phyloP scores from a whole-genome alignment of 768 basidiomycete genomes.

The Agrocybe praecox region DNA sequence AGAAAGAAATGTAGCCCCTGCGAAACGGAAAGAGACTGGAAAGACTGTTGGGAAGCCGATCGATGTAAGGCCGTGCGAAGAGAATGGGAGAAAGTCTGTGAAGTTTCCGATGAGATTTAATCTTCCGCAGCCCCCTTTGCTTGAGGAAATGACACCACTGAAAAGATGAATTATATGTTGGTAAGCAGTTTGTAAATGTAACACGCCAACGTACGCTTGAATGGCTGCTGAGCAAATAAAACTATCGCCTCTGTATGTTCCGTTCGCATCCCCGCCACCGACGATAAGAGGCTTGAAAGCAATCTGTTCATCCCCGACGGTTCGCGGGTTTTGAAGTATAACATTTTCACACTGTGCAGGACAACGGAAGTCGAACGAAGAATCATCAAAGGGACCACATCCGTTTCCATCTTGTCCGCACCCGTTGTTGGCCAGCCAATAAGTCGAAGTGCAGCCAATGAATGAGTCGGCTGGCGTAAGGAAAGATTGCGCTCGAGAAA shows the following conservation, averaged over 20 bases:
- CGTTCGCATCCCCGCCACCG: slow-evolving; percentile 76
- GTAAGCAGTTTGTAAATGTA: slow-evolving; percentile 11
- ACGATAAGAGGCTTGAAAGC: slow-evolving; percentile 77
- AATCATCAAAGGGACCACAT: slow-evolving; percentile 66
- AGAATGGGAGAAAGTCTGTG: slow-evolving; percentile 63
- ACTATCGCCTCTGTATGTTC: slow-evolving; percentile 81
- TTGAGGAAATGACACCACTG: slow-evolving; percentile 67
- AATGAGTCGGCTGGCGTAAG: slow-evolving; percentile 64
- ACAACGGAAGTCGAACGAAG: slow-evolving; percentile 76
- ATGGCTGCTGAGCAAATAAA: slow-evolving; percentile 86
- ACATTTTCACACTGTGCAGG: slow-evolving; percentile 70
- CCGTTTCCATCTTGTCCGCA: slow-evolving; percentile 72
- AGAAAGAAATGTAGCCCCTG: slow-evolving; percentile 41
- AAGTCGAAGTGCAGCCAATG: slow-evolving; percentile 68
- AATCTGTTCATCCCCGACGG: slow-evolving; percentile 67
- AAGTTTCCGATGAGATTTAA: slow-evolving; percentile 73
- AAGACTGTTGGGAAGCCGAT: slow-evolving; percentile 76
- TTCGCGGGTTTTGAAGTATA: slow-evolving; percentile 71
- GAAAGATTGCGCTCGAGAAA: slow-evolving; percentile 73
- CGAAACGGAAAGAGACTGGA: slow-evolving; percentile 66
- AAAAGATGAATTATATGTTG: slow-evolving; percentile 4
- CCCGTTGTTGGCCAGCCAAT: slow-evolving; percentile 67
- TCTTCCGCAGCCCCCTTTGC: slow-evolving; percentile 76
- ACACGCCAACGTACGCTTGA: slow-evolving; percentile 61
- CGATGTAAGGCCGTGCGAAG: slow-evolving; percentile 65